Percentiles rank a stretch among this genome's conserved stretches.
phyloP scores from a whole-genome alignment of 2,329 filamentous ascomycete genomes.

The Pseudomassariella vexata region DNA sequence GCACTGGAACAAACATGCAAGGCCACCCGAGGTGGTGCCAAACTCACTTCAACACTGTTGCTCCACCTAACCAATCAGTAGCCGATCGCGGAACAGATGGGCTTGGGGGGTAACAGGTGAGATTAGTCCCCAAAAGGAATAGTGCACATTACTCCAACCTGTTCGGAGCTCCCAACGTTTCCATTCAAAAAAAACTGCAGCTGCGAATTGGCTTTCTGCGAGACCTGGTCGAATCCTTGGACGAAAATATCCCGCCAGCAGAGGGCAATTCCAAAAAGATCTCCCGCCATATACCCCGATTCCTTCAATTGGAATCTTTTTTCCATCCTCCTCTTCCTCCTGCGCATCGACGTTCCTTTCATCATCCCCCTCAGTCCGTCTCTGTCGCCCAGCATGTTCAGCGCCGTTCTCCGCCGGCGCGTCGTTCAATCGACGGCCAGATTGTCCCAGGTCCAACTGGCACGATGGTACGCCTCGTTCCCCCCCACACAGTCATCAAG shows the following conservation, averaged over 20 bases:
- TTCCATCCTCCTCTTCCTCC: slow-evolving; percentile 12
- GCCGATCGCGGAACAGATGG: no score
- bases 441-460: slow-evolving; percentile 43
- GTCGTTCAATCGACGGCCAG: slow-evolving; percentile 44
- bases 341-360: slow-evolving; percentile 14
- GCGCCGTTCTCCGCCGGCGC: slow-evolving; percentile 58
- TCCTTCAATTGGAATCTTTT: slow-evolving; percentile 19
- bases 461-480: slow-evolving; percentile 73
- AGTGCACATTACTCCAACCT: no score
- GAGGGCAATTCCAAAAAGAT: not conserved
- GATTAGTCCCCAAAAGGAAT: no score
- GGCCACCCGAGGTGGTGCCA: no score
- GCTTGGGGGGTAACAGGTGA: no score
- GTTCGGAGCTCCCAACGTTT: no score
- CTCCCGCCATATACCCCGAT: slow-evolving; percentile 7
- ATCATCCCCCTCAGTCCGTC: slow-evolving; percentile 22
- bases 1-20: no score
- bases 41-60: no score
- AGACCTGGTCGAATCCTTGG: no score
- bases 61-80: no score
- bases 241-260: slow-evolving; percentile 14
- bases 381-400: slow-evolving; percentile 56
- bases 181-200: no score
- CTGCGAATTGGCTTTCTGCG: not conserved
- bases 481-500: slow-evolving; percentile 88